Conservation (phyloP, 768 basidiomycete species). For the Butyriboletus loyo region DNA sequence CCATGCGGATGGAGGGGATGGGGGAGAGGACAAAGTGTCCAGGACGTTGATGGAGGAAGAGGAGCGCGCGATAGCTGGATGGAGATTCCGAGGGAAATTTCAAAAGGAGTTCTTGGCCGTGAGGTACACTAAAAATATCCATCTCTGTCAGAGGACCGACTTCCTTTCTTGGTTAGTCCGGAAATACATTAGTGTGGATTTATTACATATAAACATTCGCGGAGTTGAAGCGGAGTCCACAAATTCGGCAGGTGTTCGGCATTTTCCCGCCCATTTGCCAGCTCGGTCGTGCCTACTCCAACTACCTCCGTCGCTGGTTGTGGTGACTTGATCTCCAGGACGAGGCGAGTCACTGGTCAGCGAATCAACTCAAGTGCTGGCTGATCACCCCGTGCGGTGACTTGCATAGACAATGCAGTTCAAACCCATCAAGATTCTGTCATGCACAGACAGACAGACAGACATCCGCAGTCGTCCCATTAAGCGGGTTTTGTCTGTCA, state of each 20-base stretch:
- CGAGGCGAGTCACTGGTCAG: no score
- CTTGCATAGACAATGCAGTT: not conserved
- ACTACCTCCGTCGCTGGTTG: no score
- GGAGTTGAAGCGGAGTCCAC: conserved; percentile 18
- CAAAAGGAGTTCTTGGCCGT: conserved; percentile 5
- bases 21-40: conserved; percentile 4
- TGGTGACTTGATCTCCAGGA: no score
- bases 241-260: conserved; percentile 5
- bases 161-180: conserved; percentile 25
- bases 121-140: conserved; percentile 13
- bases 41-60: conserved; percentile 28
- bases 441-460: no score
- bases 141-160: conserved; percentile 8
- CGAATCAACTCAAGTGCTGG: no score
- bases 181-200: conserved; percentile 5
- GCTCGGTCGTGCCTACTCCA: no score
- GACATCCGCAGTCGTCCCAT: not conserved
- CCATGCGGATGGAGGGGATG: conserved; percentile 15
- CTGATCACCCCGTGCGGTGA: no score
- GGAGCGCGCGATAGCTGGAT: conserved; percentile 13
- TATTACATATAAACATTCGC: conserved; percentile 19
- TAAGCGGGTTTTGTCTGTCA: not conserved
- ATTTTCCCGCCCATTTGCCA: not conserved
- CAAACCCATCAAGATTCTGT: not conserved
- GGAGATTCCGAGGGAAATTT: conserved; percentile 14